Percentiles rank a stretch among this genome's conserved stretches.
Evolutionary conservation across 108 stramenopile genomes (phyloP).

Genomic region (Cyclostephanos tholiformis): DNA sequence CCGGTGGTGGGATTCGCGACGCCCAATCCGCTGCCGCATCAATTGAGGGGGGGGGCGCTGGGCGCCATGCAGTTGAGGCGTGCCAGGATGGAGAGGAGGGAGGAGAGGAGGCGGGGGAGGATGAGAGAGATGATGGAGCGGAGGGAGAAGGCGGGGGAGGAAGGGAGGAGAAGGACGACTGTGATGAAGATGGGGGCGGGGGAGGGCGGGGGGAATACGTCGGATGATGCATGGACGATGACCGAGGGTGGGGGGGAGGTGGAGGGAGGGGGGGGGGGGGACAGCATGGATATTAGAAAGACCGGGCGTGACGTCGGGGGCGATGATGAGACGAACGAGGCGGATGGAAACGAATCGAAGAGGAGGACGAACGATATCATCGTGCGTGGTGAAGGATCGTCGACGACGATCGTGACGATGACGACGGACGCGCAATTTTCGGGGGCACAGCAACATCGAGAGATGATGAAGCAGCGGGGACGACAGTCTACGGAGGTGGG

Average conservation of each 20-base stretch:
- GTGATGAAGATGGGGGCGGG: background rate
- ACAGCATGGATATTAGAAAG: background rate
- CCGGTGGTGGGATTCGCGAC: constrained; percentile 84
- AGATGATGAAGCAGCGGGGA: background rate
- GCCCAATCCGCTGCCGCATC: constrained; percentile 86
- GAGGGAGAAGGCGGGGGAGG: no score
- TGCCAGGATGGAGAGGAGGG: constrained; percentile 43
- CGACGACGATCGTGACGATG: background rate
- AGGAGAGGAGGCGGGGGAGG: background rate
- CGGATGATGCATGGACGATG: background rate
- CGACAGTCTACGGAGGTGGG: constrained; percentile 16
- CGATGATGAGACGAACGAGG: no score
- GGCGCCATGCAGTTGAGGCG: constrained; percentile 78
- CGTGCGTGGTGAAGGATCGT: background rate
- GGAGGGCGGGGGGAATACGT: no score
- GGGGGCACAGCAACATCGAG: background rate
- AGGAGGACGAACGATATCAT: background rate
- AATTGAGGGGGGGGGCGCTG: constrained; percentile 78
- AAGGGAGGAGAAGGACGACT: constrained; percentile 29
- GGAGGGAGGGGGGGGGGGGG: background rate
- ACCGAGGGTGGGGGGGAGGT: constrained; percentile 21
- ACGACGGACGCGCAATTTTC: constrained; percentile 15
- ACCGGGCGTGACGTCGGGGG: no score
- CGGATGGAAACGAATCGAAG: no score
- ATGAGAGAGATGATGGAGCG: constrained; percentile 11